Evolutionary conservation across 2,329 filamentous ascomycete species (phyloP).

Genomic region (Epichloe aotearoae): DNA sequence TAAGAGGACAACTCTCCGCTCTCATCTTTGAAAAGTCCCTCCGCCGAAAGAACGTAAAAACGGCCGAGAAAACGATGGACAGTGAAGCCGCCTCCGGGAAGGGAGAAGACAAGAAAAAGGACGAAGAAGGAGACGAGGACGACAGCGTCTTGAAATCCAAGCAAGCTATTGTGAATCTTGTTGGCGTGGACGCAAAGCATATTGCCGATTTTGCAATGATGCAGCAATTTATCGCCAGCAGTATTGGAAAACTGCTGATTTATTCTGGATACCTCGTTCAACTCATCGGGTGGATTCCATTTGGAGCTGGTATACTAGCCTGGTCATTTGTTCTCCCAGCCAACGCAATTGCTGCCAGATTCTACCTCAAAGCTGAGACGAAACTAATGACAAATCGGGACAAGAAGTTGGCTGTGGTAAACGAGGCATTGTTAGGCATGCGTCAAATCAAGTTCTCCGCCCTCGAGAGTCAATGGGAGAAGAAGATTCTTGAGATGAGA

Average conservation of each 20-base stretch:
- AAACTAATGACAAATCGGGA: constrained; percentile 64
- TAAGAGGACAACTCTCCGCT: constrained; percentile 56
- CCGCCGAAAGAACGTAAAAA: constrained; percentile 64
- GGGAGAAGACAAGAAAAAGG: constrained; percentile 23
- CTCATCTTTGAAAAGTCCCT: constrained; percentile 67
- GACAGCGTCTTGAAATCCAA: constrained; percentile 37
- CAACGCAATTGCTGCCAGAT: constrained; percentile 53
- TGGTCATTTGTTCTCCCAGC: constrained; percentile 53
- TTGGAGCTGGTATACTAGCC: constrained; percentile 50
- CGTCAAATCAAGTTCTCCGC: constrained; percentile 78
- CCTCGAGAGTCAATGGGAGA: constrained; percentile 61
- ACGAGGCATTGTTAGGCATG: constrained; percentile 66
- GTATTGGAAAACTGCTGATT: constrained; percentile 48
- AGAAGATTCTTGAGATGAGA: constrained; percentile 48
- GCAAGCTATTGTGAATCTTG: constrained; percentile 64
- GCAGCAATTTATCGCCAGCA: constrained; percentile 51
- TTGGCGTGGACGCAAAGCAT: constrained; percentile 61
- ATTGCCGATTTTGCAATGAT: constrained; percentile 55
- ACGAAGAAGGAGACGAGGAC: constrained; percentile 36
- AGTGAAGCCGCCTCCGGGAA: constrained; percentile 14
- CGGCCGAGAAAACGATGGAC: constrained; percentile 35
- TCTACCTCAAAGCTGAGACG: constrained; percentile 52
- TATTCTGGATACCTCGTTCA: constrained; percentile 53
- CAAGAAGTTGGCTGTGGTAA: constrained; percentile 60
- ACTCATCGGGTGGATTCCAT: constrained; percentile 58